phyloP scores from a whole-genome alignment of 2,329 filamentous ascomycete species.

The Ampelomyces quisqualis region DNA sequence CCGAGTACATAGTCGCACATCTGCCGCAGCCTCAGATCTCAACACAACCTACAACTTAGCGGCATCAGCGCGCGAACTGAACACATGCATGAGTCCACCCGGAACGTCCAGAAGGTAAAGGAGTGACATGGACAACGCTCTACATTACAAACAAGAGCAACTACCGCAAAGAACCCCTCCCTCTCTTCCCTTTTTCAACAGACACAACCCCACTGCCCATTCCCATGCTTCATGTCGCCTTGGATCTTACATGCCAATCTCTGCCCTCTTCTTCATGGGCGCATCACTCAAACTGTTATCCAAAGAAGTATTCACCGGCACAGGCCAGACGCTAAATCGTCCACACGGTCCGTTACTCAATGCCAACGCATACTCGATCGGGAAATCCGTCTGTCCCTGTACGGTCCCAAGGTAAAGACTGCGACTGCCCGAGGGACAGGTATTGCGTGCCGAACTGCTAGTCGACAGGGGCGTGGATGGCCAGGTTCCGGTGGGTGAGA shows the following conservation, averaged over 20 bases:
- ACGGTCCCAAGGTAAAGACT: slow-evolving; percentile 22
- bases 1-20: slow-evolving; percentile 1
- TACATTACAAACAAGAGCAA: not conserved
- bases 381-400: slow-evolving; percentile 19
- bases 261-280: slow-evolving; percentile 4
- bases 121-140: slow-evolving; percentile 21
- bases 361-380: slow-evolving; percentile 12
- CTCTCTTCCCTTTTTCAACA: too few species aligned
- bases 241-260: too few species aligned
- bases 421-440: slow-evolving; percentile 14
- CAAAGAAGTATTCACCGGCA: slow-evolving; percentile 5
- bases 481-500: slow-evolving; percentile 8
- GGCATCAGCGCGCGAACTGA: too few species aligned
- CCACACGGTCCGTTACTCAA: slow-evolving; percentile 31
- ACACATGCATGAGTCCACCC: too few species aligned
- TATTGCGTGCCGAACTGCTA: not conserved
- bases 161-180: not conserved
- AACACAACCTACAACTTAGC: not conserved
- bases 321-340: slow-evolving; percentile 15
- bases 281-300: slow-evolving; percentile 1
- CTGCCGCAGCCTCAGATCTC: too few species aligned
- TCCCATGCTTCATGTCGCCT: too few species aligned
- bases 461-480: slow-evolving; percentile 5
- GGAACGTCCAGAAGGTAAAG: slow-evolving; percentile 18
- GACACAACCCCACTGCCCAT: too few species aligned